Evolutionary conservation across 2,329 filamentous ascomycete genomes (phyloP).

Genomic region (Colletotrichum coccodes): DNA sequence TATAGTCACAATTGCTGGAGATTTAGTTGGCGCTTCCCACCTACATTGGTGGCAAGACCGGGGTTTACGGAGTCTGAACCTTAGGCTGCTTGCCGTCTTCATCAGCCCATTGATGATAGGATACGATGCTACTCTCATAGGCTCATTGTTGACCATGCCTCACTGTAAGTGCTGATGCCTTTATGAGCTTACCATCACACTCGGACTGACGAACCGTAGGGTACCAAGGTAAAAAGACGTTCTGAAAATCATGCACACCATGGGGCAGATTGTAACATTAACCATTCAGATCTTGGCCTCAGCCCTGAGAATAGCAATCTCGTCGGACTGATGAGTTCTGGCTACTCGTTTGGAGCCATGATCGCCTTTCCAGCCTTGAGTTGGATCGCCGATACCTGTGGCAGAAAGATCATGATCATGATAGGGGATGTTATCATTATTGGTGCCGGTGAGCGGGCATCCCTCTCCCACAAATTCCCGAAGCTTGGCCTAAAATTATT

Average conservation of each 20-base stretch:
- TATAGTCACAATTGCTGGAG: not conserved
- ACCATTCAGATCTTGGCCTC: not conserved
- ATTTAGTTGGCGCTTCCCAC: not conserved
- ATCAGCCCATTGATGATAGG: slow-evolving; percentile 16
- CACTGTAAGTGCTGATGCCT: not conserved
- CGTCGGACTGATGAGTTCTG: slow-evolving; percentile 1
- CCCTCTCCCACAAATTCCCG: not conserved
- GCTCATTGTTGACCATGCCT: not conserved
- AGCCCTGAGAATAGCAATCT: not conserved
- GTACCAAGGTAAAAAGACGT: not conserved
- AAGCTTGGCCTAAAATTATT: not conserved
- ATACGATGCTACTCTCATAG: slow-evolving; percentile 13
- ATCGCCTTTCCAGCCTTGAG: not conserved
- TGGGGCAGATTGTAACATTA: not conserved
- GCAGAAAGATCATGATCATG: slow-evolving; percentile 3
- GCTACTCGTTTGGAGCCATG: slow-evolving; percentile 2
- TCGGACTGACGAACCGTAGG: not conserved
- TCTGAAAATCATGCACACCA: not conserved
- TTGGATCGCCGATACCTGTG: not conserved
- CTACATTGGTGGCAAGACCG: not conserved
- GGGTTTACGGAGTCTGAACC: not conserved
- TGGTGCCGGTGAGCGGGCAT: not conserved
- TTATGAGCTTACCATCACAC: not conserved
- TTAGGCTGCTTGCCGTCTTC: slow-evolving; percentile 13
- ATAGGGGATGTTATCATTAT: slow-evolving; percentile 6